Conservation (phyloP, 306 rosid species). For the Castanea crenata region DNA sequence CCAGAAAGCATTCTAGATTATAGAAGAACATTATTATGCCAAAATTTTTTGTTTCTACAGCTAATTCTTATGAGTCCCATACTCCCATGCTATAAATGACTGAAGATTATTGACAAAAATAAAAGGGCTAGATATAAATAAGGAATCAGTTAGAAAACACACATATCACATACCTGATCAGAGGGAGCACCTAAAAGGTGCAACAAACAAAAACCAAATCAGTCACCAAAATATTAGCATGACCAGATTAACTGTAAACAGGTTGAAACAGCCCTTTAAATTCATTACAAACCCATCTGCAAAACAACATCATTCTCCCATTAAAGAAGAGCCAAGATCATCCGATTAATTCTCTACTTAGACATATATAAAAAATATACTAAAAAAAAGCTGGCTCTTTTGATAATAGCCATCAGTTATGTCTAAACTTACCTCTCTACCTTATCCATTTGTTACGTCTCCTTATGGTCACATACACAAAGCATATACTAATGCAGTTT, state of each 20-base stretch:
- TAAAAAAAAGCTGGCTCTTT: too few relatives aligned
- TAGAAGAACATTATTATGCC: neutral
- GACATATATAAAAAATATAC: neutral
- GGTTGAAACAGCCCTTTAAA: conserved; percentile 65
- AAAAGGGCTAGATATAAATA: neutral
- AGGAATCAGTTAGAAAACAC: neutral
- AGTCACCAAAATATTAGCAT: conserved; percentile 13
- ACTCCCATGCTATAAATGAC: neutral
- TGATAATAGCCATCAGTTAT: too few relatives aligned
- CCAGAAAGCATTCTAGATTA: neutral
- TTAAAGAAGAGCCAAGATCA: neutral
- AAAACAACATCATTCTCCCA: conserved; percentile 17
- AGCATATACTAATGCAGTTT: too few relatives aligned
- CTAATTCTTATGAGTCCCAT: neutral
- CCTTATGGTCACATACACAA: too few relatives aligned
- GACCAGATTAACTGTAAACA: conserved; percentile 44
- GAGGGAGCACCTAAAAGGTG: conserved; percentile 22
- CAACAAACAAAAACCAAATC: conserved; percentile 8
- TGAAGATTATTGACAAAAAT: neutral
- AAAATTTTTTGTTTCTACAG: neutral
- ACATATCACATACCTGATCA: conserved; percentile 4
- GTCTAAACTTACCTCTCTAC: too few relatives aligned
- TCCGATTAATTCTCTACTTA: neutral
- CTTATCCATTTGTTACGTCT: too few relatives aligned
- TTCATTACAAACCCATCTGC: conserved; percentile 80